Evolutionary conservation across 2,329 filamentous ascomycete species (phyloP).

Genomic region (Cryphonectria carpinicola): DNA sequence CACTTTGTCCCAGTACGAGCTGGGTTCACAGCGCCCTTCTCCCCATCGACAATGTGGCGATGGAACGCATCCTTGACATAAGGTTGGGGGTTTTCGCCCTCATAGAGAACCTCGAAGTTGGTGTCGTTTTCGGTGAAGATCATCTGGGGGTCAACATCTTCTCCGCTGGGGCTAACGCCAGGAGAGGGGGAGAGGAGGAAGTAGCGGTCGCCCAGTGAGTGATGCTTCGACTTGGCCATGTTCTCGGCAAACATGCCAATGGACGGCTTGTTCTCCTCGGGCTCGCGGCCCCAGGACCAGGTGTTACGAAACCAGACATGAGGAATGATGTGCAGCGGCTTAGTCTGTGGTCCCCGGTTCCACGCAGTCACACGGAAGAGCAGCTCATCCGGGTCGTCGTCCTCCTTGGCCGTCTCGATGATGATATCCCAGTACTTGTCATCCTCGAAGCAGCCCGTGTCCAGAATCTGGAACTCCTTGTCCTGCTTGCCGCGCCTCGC

Average conservation of each 20-base stretch:
- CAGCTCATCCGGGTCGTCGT: constrained; percentile 87
- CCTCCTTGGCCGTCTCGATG: constrained; percentile 94
- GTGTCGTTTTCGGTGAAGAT: constrained; percentile 97
- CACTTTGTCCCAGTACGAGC: constrained; percentile 81
- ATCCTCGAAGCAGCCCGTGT: constrained; percentile 87
- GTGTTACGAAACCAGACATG: constrained; percentile 98
- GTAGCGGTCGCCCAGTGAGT: constrained; percentile 80
- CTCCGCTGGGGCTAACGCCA: constrained; percentile 74
- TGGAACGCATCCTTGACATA: constrained; percentile 98
- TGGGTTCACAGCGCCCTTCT: constrained; percentile 83
- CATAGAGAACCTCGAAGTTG: constrained; percentile 79
- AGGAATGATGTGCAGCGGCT: constrained; percentile 89
- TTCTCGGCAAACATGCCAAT: constrained; percentile 69
- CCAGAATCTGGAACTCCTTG: constrained; percentile 87
- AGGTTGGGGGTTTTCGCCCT: constrained; percentile 74
- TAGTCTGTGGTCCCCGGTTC: constrained; percentile 89
- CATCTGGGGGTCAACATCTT: constrained; percentile 83
- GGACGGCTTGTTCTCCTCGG: constrained; percentile 76
- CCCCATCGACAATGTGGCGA: constrained; percentile 78
- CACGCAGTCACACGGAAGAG: constrained; percentile 94
- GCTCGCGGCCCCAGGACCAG: constrained; percentile 90
- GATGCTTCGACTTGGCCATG: constrained; percentile 76
- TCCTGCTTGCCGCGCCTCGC: constrained; percentile 75
- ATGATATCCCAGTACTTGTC: constrained; percentile 96
- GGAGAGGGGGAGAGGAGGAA: constrained; percentile 88